Evolutionary conservation across 331 rosid species (phyloP).

Genomic region (Quercus tomentella): DNA sequence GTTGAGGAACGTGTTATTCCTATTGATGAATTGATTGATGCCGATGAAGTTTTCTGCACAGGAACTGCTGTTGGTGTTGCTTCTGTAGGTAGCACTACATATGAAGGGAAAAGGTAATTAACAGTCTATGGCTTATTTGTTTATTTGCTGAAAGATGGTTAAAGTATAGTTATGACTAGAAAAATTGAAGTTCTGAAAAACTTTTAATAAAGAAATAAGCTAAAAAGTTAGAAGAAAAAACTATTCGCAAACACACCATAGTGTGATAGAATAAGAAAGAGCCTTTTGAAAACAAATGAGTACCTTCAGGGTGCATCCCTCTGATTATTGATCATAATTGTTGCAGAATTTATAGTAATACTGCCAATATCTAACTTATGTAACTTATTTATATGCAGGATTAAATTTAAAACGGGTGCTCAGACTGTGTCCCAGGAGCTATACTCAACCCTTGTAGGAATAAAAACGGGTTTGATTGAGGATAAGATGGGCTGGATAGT

Average conservation of each 20-base stretch:
- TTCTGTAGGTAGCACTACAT: constrained; percentile 65
- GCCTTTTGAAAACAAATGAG: neutral
- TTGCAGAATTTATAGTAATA: neutral
- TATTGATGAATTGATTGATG: constrained; percentile 68
- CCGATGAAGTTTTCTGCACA: constrained; percentile 85
- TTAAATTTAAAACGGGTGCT: constrained; percentile 55
- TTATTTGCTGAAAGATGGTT: too few species aligned
- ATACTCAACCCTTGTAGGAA: constrained; percentile 47
- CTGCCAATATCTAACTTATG: neutral
- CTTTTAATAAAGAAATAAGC: too few species aligned
- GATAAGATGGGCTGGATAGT: constrained; percentile 74
- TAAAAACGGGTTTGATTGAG: constrained; percentile 58
- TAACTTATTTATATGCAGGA: constrained; percentile 36
- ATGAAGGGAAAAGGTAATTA: constrained; percentile 45
- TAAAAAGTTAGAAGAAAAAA: too few species aligned
- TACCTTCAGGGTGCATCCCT: neutral
- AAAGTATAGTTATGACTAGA: too few species aligned
- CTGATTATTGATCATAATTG: neutral
- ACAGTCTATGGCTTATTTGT: neutral
- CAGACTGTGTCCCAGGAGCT: constrained; percentile 45
- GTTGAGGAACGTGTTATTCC: constrained; percentile 61
- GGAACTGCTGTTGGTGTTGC: constrained; percentile 97
- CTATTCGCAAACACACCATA: too few species aligned
- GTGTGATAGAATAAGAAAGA: neutral
- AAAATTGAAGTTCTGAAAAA: too few species aligned